Base-by-base conservation (phyloP, 257 asterid genomes). In the Nicotiana tabacum region DNA sequence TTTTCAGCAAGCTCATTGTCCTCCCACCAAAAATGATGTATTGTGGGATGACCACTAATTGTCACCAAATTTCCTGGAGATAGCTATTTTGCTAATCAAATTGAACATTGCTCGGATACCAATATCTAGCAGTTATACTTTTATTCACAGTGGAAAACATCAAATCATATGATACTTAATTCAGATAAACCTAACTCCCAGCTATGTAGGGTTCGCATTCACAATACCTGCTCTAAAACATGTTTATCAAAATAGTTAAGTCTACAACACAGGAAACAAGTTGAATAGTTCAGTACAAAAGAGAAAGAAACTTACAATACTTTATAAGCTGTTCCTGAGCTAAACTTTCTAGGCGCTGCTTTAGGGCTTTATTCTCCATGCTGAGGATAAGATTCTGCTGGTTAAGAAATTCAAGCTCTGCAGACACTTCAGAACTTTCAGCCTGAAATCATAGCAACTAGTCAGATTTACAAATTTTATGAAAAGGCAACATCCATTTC, bases 341-440 rank as follows among this genome's bases (percentile, higher is more conserved):
- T 85, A 94, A 83, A 87, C 86, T 92, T 86, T 96, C 98, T 83
- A 94, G 81, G 1, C 98, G 96, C 81, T 96, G 97, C 90, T 94
- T 92, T 82, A 96, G 89, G 83, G 99, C 91, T 87, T 94, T 94
- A 86, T 93, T 96, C 89, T 94, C 98, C 99, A 96, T 89, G 92
- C 87, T 90, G 78, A 94, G 91, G 83, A 96, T 96, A 88, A 96
- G 92, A 89, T 87, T 90, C 87, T 91, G 93, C 92, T 93, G 97
- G 90, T 94, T 94, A 82, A 91, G 92, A 87, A 94, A 96, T 86
- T 94, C 97, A 57, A 94, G 93, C 90, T 96, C 97, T 58, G 98
- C 98, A 86, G 97, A 91, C 72, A 91, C 91, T 88, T 90, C 98
- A 82, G 93, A 88, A 84, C 95, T 93, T 89, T 96, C 97, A 78